Percentiles rank a stretch among this genome's conserved stretches.
Evolutionary conservation across 2,329 filamentous ascomycete species (phyloP).

Genomic region (Aspergillus sp.): DNA sequence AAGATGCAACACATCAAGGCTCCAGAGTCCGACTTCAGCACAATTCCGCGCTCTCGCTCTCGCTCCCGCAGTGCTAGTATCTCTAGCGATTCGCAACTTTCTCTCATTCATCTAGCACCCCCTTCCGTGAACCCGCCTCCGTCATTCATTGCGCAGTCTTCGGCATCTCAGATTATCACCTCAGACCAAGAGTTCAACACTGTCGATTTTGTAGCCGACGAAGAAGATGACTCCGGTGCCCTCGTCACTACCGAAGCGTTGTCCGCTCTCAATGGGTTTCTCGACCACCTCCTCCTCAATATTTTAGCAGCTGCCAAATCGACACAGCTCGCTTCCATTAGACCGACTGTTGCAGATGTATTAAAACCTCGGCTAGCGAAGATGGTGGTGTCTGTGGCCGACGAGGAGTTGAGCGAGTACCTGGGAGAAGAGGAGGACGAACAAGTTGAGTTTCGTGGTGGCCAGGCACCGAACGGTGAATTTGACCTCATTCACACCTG

Average conservation of each 20-base stretch:
- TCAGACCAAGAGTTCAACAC: slow-evolving; percentile 78
- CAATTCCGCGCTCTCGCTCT: slow-evolving; percentile 32
- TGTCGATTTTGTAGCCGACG: slow-evolving; percentile 67
- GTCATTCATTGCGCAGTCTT: slow-evolving; percentile 82
- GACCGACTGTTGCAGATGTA: slow-evolving; percentile 80
- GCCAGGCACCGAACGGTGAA: slow-evolving; percentile 53
- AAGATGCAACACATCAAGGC: slow-evolving; percentile 34
- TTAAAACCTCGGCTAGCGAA: slow-evolving; percentile 85
- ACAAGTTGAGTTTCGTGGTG: slow-evolving; percentile 60
- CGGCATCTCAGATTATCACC: slow-evolving; percentile 88
- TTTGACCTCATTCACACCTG: slow-evolving; percentile 94
- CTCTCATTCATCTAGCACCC: slow-evolving; percentile 54
- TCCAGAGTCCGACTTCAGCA: slow-evolving; percentile 32
- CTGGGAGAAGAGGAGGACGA: slow-evolving; percentile 77
- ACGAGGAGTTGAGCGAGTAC: slow-evolving; percentile 85
- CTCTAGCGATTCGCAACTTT: slow-evolving; percentile 37
- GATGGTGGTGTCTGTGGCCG: slow-evolving; percentile 77
- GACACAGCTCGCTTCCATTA: slow-evolving; percentile 70
- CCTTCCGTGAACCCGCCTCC: slow-evolving; percentile 74
- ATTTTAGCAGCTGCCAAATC: slow-evolving; percentile 79
- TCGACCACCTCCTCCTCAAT: slow-evolving; percentile 90
- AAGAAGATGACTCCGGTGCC: slow-evolving; percentile 64
- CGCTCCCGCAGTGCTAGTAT: slow-evolving; percentile 38
- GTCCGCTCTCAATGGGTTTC: slow-evolving; percentile 80
- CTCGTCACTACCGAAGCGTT: slow-evolving; percentile 73